Conservation (phyloP, 768 basidiomycete species). For the Amanita phalloides region DNA sequence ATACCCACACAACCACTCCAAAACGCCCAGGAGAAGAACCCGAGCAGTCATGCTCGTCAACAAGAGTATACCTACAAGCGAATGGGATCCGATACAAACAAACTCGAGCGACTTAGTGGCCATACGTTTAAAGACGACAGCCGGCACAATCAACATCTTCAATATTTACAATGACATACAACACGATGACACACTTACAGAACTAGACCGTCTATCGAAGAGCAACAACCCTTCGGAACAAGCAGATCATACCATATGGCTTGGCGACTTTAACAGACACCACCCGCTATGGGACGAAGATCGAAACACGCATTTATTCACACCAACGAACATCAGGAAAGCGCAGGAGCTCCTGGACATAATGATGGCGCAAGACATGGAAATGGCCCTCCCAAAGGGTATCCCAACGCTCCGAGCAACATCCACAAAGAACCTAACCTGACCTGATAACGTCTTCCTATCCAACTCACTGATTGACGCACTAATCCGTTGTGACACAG, state of each 20-base stretch:
- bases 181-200: not conserved
- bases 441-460: not conserved
- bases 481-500: not conserved
- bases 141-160: not conserved
- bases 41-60: not conserved
- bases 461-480: not conserved
- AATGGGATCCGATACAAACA: not conserved
- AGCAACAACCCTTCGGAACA: not conserved
- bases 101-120: not conserved
- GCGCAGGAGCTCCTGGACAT: not conserved
- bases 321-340: not conserved
- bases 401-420: not conserved
- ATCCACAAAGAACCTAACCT: not conserved
- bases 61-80: not conserved
- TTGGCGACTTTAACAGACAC: conserved; percentile 31
- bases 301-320: conserved; percentile 13
- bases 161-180: not conserved
- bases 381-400: not conserved
- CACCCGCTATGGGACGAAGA: conserved; percentile 26
- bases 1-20: not conserved
- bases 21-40: not conserved
- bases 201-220: not conserved
- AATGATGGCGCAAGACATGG: not conserved
- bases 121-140: not conserved
- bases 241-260: conserved; percentile 14